Evolutionary conservation across 148 eudicot species (phyloP).

Genomic region (Nepenthes mirabilis): DNA sequence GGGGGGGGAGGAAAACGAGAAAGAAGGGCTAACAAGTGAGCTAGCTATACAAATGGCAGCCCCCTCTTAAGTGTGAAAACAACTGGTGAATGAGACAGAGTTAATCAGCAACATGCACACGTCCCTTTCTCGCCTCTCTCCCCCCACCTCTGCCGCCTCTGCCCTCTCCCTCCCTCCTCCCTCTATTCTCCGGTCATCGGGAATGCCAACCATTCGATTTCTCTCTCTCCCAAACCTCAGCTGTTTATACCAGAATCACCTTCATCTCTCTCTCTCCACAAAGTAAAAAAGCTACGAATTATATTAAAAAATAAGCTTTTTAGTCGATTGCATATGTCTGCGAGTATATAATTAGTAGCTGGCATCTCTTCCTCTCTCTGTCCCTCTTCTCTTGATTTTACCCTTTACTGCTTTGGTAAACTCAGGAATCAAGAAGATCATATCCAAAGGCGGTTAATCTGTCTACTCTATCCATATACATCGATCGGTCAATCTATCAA

Average conservation of each 20-base stretch:
- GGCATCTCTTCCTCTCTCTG: no score
- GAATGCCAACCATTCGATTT: constrained; percentile 35
- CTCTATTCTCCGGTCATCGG: constrained; percentile 6
- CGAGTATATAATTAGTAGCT: no score
- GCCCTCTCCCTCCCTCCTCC: constrained; percentile 6
- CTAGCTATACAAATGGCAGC: constrained; percentile 18
- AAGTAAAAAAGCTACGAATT: no score
- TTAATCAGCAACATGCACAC: constrained; percentile 46
- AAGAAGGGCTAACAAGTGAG: constrained; percentile 10
- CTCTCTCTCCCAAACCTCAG: constrained; percentile 1
- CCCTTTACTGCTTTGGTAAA: background rate
- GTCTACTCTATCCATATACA: constrained; percentile 26
- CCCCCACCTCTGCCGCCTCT: constrained; percentile 78
- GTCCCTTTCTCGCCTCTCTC: constrained; percentile 49
- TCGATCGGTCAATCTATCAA: constrained; percentile 34
- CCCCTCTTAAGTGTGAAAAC: constrained; percentile 39
- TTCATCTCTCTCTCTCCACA: no score
- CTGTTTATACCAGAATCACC: no score
- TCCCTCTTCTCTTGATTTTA: no score
- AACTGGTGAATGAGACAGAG: constrained; percentile 47
- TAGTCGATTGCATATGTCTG: no score
- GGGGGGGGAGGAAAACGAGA: constrained; percentile 8
- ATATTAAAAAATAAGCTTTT: no score
- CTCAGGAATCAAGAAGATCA: constrained; percentile 14
- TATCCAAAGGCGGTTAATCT: constrained; percentile 43